Conservation (phyloP, 177 flowering plant species). For the Vitis hybrid region DNA sequence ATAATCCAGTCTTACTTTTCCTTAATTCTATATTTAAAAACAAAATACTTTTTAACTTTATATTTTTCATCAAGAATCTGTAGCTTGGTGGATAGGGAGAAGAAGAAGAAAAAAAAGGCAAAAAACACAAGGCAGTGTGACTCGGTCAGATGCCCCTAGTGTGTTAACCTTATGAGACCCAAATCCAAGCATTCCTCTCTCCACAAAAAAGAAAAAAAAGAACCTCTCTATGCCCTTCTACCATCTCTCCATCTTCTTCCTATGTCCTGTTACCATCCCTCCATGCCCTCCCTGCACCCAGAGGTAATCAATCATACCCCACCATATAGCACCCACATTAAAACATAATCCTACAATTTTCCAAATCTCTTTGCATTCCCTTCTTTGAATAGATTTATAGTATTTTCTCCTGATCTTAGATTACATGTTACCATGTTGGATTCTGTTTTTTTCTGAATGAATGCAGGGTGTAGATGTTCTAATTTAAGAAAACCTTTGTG, state of each 20-base stretch:
- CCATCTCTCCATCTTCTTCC: slow-evolving; percentile 64
- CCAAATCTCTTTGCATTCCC: not conserved
- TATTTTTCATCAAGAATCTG: no score
- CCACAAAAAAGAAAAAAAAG: slow-evolving; percentile 3
- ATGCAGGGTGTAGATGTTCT: no score
- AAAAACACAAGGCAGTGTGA: no score
- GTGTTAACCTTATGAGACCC: not conserved
- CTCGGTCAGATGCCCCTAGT: not conserved
- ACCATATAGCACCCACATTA: not conserved
- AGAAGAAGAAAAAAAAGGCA: no score
- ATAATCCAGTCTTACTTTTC: no score
- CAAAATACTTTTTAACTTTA: no score
- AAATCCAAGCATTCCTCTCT: slow-evolving; percentile 10
- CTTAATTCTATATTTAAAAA: no score
- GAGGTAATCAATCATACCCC: slow-evolving; percentile 35
- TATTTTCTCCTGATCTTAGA: not conserved
- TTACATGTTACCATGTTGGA: not conserved
- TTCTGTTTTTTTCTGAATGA: not conserved
- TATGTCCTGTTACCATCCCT: slow-evolving; percentile 55
- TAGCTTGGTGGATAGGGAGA: no score
- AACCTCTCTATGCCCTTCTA: not conserved
- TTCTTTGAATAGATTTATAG: not conserved
- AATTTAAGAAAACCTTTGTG: not conserved
- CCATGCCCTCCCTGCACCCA: slow-evolving; percentile 42
- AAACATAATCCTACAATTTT: no score